These are phyloP conservation scores for Parastagonospora nodorum DNA, from an alignment of 2,329 filamentous ascomycete species.

Conservation along the genomic window DNA sequence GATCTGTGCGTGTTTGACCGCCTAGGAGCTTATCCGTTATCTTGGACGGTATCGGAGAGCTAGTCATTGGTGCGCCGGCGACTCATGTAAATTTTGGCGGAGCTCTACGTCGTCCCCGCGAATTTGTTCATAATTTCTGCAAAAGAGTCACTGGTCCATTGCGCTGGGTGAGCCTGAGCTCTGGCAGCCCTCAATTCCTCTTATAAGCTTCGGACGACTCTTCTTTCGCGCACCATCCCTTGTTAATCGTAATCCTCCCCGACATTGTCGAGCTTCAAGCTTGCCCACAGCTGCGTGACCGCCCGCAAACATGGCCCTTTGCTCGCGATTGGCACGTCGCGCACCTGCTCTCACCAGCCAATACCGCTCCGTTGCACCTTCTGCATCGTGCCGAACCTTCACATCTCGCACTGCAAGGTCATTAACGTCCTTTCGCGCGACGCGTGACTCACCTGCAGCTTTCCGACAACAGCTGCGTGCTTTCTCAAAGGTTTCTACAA, in stretches of 20 bases:
- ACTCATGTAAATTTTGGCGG: slow-evolving; percentile 40
- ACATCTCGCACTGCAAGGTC: slow-evolving; percentile 39
- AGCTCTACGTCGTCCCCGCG: slow-evolving; percentile 40
- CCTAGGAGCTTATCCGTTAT: slow-evolving; percentile 28
- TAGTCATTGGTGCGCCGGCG: slow-evolving; percentile 29
- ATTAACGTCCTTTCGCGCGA: slow-evolving; percentile 34
- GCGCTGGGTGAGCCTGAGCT: slow-evolving; percentile 35
- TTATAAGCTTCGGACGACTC: slow-evolving; percentile 22
- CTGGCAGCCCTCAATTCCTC: slow-evolving; percentile 37
- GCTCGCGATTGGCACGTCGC: slow-evolving; percentile 49
- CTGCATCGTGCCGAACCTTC: slow-evolving; percentile 38
- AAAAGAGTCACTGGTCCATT: slow-evolving; percentile 34
- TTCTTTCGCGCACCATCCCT: slow-evolving; percentile 24
- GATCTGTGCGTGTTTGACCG: slow-evolving; percentile 8
- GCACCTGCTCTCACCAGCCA: slow-evolving; percentile 42
- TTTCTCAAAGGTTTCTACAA: slow-evolving; percentile 43
- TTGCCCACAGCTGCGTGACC: slow-evolving; percentile 33
- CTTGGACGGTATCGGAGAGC: slow-evolving; percentile 38
- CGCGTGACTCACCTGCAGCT: slow-evolving; percentile 38
- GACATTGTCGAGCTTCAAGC: slow-evolving; percentile 38
- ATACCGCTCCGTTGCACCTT: slow-evolving; percentile 36
- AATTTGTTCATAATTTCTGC: slow-evolving; percentile 30
- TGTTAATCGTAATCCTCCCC: slow-evolving; percentile 11
- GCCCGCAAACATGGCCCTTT: slow-evolving; percentile 46
- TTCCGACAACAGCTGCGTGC: slow-evolving; percentile 42